Base-by-base conservation (phyloP, 2,329 filamentous ascomycete genomes). In the Colletotrichum tropicicola region DNA sequence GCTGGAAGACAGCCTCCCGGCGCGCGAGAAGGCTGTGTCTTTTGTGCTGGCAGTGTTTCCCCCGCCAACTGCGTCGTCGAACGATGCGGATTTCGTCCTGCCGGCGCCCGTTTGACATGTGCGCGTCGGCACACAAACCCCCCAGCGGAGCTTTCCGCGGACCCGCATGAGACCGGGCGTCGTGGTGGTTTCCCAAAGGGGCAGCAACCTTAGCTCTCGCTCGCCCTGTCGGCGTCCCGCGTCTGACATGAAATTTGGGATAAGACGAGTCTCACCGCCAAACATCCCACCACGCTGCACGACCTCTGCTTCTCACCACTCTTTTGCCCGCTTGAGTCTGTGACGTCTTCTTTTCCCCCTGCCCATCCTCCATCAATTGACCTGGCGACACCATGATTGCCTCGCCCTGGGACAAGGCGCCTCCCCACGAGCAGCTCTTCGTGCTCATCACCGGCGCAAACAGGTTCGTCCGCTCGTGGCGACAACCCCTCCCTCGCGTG, bases 391-490 rank as follows among this genome's bases (percentile, higher is more conserved):
- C 13, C 44, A 68, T 67, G 65, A 25, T 63, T 23, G 47, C 55
- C 45, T 72, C 76, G 3, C 77, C 78, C 8, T 80, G 78, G 78
- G 75, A 77, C n/a, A 62, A 57, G 7, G 70, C 71, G 13, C 69
- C 75, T 2, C 62, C 68, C 27, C 70, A 79, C 30, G 79, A 85
- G 65, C 85, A 86, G 71, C 77, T 84, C 48, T 88, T 88, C 73
- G 88, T 93, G 8, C 82, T 97, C 39, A 87, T 97, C 41, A 97
- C 93, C 0, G 93, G 93, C 56, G 92, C 92, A 35, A 97, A 97
- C 78, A 94, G 92, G 93, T 94, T 15, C 15, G 21, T n/a, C 30
- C 30, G 37, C 35, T 28, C 41, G 25, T 32, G 8, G 30, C 30
- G 15, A 35, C 15, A 15, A 6, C 30, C 4, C 17, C 39, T 60